Evolutionary conservation across 2,329 filamentous ascomycete species (phyloP), one percentile per base, ranked within the genome.

Genomic region (Stemphylium beticola): DNA sequence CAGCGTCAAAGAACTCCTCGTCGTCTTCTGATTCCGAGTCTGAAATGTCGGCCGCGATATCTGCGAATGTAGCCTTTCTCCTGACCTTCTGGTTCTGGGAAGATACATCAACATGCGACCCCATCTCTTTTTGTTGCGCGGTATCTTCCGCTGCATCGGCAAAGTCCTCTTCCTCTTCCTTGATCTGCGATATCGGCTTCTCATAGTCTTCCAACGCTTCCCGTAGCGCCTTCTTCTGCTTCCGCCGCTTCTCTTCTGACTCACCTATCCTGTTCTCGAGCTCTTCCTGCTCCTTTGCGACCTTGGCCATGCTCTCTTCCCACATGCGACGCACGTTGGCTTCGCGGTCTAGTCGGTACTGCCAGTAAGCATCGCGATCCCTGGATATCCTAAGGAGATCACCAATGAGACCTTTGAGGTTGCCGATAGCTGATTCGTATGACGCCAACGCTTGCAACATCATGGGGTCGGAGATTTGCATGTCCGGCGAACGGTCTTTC

Each of bases 281-380:
- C 46, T 92, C 85, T 76, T 98, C 95, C 67, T 99, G 95, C 74
- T 99, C 95, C 51, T 87, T 87, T 15, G 93, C 95, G n/a, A 99
- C 90, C 67, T 93, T 88, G 9, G 95, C 92, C 95, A 99, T 74
- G 76, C 93, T 98, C 69, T 99, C 95, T 77, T 99, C 95, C 95
- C 95, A 99, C 86, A 99, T 91, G 55, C 91, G 88, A 33, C 95
- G 87, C 78, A 98, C 89, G 72, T 96, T 91, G 38, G 88, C 88
- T 77, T 99, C 95, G 49, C 92, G 88, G 64, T 96, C 93, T 36
- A 99, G 81, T 12, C 93, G 88, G 72, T 96, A 96, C 74, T 98
- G 93, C 95, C 95, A 99, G 74, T 96, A 96, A 0, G 92, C 87
- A 75, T 99, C 95, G 46, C 96, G 89, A 71, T 99, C 95, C 67